Evolutionary conservation across 2,329 filamentous ascomycete species (phyloP), one percentile per base, ranked within the genome.

Genomic region (Aspergillus aculeatinus): DNA sequence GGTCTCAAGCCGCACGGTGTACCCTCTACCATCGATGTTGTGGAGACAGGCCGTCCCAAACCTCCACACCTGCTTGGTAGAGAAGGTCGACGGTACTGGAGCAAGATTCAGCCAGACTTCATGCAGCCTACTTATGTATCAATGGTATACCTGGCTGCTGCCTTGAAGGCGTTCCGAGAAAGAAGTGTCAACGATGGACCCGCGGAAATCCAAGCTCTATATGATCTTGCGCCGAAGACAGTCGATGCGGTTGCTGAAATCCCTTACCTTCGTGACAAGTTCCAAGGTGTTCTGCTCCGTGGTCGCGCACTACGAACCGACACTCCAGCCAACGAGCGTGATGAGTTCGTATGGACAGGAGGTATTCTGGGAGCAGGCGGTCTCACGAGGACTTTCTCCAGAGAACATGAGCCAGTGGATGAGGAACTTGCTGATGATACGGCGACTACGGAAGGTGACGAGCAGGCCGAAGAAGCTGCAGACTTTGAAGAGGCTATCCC

Each of bases 91-190:
- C 63, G 60, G 29, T 70, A 74, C 44, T 78, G 76, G 75, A 70
- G 62, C 42, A 72, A 73, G 31, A 66, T 78, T 3, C 63, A 75
- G 25, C 77, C 77, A 2, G 74, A 72, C 25, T 75, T 76, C 58
- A 72, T 78, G 67, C 74, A 77, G 57, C 79, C 80, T 14, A 76
- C 76, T 6, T 81, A 81, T 65, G 60, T 73, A 35, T 76, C 78
- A 11, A 74, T 80, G 65, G 73, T 81, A 14, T 73, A 77, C 58
- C 68, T 82, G 25, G 77, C 77, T 14, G 68, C 74, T n/a, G 71
- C 75, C 10, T 66, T 80, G 33, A 69, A 73, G 33, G 68, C 76
- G 56, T 67, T 77, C 47, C 74, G 75, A 42, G 68, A 69, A 16
- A 68, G 67, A 31, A 77, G 74, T 57, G 71, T 78, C 39, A 47